Evolutionary conservation across 2,329 filamentous ascomycete genomes (phyloP).

Genomic region (Rhinocladiella mackenziei): DNA sequence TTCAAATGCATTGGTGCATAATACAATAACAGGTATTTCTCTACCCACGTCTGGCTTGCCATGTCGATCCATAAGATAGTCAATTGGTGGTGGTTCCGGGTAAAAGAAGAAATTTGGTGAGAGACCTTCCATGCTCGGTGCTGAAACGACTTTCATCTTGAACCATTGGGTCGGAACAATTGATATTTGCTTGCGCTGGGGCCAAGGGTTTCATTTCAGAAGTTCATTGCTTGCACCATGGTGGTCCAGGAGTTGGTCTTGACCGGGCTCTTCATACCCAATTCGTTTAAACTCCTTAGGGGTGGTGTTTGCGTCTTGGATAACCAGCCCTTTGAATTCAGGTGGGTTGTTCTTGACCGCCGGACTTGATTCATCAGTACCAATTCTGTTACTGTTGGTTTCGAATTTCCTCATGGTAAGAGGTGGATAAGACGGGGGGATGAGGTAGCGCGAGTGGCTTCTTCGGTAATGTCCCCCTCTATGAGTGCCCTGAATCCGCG

Average conservation of each 20-base stretch:
- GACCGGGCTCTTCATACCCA: background rate
- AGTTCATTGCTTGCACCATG: too few relatives aligned
- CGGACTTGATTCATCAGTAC: background rate
- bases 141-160: slow-evolving; percentile 18
- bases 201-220: too few relatives aligned
- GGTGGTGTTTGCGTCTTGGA: background rate
- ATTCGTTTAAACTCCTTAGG: background rate
- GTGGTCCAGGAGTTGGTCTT: too few relatives aligned
- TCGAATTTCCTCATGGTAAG: background rate
- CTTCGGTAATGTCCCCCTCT: slow-evolving; percentile 37
- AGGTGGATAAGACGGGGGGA: background rate
- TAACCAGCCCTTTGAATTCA: too few relatives aligned
- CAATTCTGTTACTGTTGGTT: background rate
- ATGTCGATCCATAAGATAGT: slow-evolving; percentile 38
- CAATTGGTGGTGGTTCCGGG: slow-evolving; percentile 31
- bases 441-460: background rate
- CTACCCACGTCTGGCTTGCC: slow-evolving; percentile 29
- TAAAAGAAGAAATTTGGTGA: slow-evolving; percentile 26
- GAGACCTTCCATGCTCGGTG: slow-evolving; percentile 16
- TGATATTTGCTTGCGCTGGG: too few relatives aligned
- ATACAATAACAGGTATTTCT: slow-evolving; percentile 35
- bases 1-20: slow-evolving; percentile 38
- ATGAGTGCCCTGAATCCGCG: slow-evolving; percentile 54
- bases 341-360: background rate
- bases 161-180: too few relatives aligned